Conservation (phyloP, 805 yeast species). For the Saturnispora besseyi region DNA sequence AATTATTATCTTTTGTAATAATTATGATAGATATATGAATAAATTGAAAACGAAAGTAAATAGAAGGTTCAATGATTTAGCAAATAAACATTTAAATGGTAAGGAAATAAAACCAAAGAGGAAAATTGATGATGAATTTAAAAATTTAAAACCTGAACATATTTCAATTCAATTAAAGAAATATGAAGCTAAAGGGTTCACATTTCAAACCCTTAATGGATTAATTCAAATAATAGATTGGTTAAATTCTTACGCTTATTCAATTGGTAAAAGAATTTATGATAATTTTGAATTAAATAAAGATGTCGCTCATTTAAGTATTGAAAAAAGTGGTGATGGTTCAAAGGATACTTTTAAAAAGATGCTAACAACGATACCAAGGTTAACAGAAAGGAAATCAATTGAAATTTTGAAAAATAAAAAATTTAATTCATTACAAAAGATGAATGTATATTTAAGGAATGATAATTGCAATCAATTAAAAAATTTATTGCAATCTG, state of each 20-base stretch:
- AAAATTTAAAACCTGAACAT: slow-evolving; percentile 20
- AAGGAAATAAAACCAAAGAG: slow-evolving; percentile 4
- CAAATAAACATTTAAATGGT: slow-evolving; percentile 9
- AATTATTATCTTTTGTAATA: slow-evolving; percentile 39
- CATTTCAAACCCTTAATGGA: slow-evolving; percentile 42
- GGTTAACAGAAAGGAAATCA: slow-evolving; percentile 46
- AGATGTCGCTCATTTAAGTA: slow-evolving; percentile 46
- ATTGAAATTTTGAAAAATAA: slow-evolving; percentile 32
- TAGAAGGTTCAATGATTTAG: slow-evolving; percentile 32
- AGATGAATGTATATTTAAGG: slow-evolving; percentile 4
- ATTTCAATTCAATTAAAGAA: slow-evolving; percentile 34
- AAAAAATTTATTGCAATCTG: slow-evolving; percentile 31
- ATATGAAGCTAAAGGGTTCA: slow-evolving; percentile 40
- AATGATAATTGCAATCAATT: not conserved
- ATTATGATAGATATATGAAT: slow-evolving; percentile 37
- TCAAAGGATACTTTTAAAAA: slow-evolving; percentile 37
- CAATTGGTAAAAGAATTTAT: slow-evolving; percentile 43
- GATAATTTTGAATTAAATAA: slow-evolving; percentile 49
- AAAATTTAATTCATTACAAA: slow-evolving; percentile 6
- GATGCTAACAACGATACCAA: slow-evolving; percentile 47
- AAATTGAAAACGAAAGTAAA: slow-evolving; percentile 39
- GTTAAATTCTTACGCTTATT: slow-evolving; percentile 48
- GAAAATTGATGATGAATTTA: slow-evolving; percentile 1
- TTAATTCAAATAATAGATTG: slow-evolving; percentile 40
- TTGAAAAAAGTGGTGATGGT: slow-evolving; percentile 45